phyloP scores from a whole-genome alignment of 1,139 yeast species.

The Saccharomyces hybrid region DNA sequence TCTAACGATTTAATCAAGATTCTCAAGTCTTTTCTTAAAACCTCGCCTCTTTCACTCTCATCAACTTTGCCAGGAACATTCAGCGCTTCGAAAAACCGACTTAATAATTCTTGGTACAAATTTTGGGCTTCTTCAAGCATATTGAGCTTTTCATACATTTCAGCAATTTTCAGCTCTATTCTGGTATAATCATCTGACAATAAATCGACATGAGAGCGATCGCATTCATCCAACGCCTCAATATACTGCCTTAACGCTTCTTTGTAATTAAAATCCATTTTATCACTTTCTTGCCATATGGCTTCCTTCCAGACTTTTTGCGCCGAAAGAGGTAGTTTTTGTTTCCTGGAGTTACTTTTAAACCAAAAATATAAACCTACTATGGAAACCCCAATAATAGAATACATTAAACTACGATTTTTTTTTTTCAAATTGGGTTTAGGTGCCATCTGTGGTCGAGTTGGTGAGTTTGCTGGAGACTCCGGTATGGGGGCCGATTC shows the following conservation, averaged over 20 bases:
- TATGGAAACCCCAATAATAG: not conserved
- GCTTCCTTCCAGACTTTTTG: conserved; percentile 33
- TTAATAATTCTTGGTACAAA: conserved; percentile 60
- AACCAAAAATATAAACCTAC: not conserved
- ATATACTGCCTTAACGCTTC: conserved; percentile 65
- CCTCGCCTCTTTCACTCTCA: conserved; percentile 41
- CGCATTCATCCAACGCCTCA: conserved; percentile 43
- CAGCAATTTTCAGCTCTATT: conserved; percentile 75
- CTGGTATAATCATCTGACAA: conserved; percentile 75
- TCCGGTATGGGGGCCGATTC: not conserved
- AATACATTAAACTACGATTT: not conserved
- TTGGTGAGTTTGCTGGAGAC: not conserved
- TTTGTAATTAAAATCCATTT: conserved; percentile 51
- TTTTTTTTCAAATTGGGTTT: not conserved
- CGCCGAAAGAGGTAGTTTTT: not conserved
- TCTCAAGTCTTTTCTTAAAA: conserved; percentile 65
- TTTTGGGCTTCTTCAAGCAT: conserved; percentile 56
- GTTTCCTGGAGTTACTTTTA: not conserved
- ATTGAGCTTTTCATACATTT: conserved; percentile 67
- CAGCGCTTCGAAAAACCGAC: conserved; percentile 54
- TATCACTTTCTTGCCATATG: conserved; percentile 74
- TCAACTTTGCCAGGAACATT: conserved; percentile 34
- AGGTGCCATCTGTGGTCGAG: not conserved
- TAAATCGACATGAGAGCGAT: conserved; percentile 42
- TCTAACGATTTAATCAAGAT: conserved; percentile 62